phyloP scores from a whole-genome alignment of 2,329 filamentous ascomycete species.

The Aureobasidium sp. region DNA sequence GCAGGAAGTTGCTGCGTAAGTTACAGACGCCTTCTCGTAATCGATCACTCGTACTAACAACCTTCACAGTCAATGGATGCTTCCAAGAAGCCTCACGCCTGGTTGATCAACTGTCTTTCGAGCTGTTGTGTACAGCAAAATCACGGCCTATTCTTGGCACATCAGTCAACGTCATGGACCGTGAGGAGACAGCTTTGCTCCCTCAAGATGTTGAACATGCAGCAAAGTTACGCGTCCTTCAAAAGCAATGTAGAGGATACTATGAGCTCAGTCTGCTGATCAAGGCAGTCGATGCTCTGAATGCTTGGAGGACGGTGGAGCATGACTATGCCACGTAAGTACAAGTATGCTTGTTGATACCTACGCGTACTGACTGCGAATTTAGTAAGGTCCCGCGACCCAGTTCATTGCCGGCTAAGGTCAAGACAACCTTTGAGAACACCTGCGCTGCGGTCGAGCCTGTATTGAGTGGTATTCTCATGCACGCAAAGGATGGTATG shows the following conservation, averaged over 20 bases:
- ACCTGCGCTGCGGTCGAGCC: conserved; percentile 30
- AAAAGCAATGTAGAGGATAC: conserved; percentile 27
- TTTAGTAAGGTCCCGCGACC: conserved; percentile 14
- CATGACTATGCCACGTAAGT: conserved; percentile 24
- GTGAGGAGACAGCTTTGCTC: conserved; percentile 16
- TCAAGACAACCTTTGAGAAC: conserved; percentile 32
- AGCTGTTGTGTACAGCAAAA: conserved; percentile 33
- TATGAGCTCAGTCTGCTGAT: conserved; percentile 36
- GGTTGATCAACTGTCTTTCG: conserved; percentile 40
- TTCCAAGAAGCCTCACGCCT: conserved; percentile 49
- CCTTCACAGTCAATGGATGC: conserved; percentile 32
- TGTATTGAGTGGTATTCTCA: conserved; percentile 26
- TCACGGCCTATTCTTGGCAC: conserved; percentile 33
- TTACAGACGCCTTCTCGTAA: conserved; percentile 16
- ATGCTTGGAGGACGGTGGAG: conserved; percentile 35
- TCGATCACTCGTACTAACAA: conserved; percentile 14
- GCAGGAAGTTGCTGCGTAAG: conserved; percentile 78
- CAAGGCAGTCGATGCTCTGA: conserved; percentile 31
- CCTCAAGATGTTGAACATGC: conserved; percentile 15
- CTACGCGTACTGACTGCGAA: neutral
- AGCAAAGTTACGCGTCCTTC: conserved; percentile 17
- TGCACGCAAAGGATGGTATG: conserved; percentile 19
- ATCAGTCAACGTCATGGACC: conserved; percentile 28
- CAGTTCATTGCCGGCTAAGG: conserved; percentile 17
- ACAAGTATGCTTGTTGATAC: too few species aligned